Conservation (phyloP, 352 stramenopile genomes). For the Globisporangium takayamanum region DNA sequence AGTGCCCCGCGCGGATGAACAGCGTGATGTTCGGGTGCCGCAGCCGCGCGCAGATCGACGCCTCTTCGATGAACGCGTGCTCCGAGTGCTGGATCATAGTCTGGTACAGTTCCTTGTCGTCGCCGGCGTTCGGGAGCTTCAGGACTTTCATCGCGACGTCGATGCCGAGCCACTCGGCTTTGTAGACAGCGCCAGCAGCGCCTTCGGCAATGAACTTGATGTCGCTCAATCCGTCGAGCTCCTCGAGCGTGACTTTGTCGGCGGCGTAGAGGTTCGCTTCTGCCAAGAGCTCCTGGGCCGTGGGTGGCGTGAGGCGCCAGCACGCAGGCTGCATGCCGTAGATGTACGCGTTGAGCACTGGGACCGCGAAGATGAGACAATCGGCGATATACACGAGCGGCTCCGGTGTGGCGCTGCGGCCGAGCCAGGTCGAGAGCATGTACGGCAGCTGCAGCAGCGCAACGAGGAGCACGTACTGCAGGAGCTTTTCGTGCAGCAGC, state of each 20-base stretch:
- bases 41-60: constrained; percentile 45
- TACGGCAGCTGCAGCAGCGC: constrained; percentile 47
- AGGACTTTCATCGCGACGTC: constrained; percentile 70
- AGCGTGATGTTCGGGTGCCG: constrained; percentile 70
- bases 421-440: constrained; percentile 25
- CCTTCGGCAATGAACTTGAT: constrained; percentile 43
- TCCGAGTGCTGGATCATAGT: constrained; percentile 52
- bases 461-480: constrained; percentile 21
- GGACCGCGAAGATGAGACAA: constrained; percentile 46
- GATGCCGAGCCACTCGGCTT: constrained; percentile 71
- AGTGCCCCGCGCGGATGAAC: constrained; percentile 63
- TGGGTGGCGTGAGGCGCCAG: constrained; percentile 17
- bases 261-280: constrained; percentile 9
- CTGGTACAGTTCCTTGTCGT: constrained; percentile 42
- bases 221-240: constrained; percentile 14
- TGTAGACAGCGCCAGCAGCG: constrained; percentile 54
- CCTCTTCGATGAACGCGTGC: constrained; percentile 65
- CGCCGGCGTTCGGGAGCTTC: constrained; percentile 28
- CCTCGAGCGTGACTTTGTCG: constrained; percentile 23
- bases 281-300: constrained; percentile 10
- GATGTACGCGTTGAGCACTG: constrained; percentile 52
- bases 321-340: constrained; percentile 54
- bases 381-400: constrained; percentile 34
- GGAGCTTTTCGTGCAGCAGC: constrained; percentile 29
- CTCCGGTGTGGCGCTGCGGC: constrained; percentile 17